A percentile compares a stretch with the other conserved stretches of the same genome.
These are phyloP conservation scores for Pleurotus djamor DNA, from an alignment of 768 basidiomycete genomes.

Conservation along the genomic window DNA sequence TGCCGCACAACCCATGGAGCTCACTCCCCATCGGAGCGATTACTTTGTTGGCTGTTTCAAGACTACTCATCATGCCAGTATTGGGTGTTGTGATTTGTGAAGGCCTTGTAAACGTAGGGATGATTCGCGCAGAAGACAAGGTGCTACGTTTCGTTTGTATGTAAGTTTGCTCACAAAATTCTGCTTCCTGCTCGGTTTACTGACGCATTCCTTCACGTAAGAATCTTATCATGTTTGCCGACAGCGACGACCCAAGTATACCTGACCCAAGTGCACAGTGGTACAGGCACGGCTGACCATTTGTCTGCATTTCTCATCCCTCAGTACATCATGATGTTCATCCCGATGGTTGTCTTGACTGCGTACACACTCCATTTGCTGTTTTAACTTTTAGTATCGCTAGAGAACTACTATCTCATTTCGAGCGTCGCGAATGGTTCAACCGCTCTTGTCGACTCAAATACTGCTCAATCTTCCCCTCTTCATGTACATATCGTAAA, in stretches of 20 bases:
- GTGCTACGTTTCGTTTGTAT: slow-evolving; percentile 52
- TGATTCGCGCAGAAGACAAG: slow-evolving; percentile 37
- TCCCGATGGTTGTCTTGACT: slow-evolving; percentile 47
- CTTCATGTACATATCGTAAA: too few relatives aligned
- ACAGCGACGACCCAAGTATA: slow-evolving; percentile 59
- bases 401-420: not conserved
- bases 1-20: slow-evolving; percentile 36
- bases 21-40: slow-evolving; percentile 40
- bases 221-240: slow-evolving; percentile 60
- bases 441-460: too few relatives aligned
- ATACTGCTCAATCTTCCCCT: too few relatives aligned
- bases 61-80: slow-evolving; percentile 43
- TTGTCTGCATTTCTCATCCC: slow-evolving; percentile 63
- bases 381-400: slow-evolving; percentile 32
- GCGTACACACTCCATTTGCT: slow-evolving; percentile 42
- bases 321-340: slow-evolving; percentile 52
- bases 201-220: slow-evolving; percentile 16
- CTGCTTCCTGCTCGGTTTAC: not conserved
- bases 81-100: slow-evolving; percentile 46
- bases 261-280: slow-evolving; percentile 67
- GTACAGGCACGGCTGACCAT: slow-evolving; percentile 61
- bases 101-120: slow-evolving; percentile 27
- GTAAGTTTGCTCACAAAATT: slow-evolving; percentile 31
- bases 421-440: not conserved
- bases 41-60: slow-evolving; percentile 34